phyloP scores from a whole-genome alignment of 129 eudicot genomes.

The Helichrysum umbraculigerum region DNA sequence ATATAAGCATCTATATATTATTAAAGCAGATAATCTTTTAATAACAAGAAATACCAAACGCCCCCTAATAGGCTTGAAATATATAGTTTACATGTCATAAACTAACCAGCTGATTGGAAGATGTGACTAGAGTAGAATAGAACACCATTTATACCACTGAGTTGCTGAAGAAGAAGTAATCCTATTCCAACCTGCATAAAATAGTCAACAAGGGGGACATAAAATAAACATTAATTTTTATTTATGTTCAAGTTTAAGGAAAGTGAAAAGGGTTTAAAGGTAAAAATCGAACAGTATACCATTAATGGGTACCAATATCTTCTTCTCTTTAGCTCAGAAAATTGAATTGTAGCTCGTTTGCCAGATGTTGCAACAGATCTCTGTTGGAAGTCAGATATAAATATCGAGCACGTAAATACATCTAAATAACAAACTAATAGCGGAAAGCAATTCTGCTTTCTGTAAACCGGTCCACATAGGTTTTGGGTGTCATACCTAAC shows the following conservation, averaged over 20 bases:
- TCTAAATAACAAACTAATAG: neutral
- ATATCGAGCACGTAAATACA: neutral
- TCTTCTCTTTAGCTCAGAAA: slow-evolving; percentile 62
- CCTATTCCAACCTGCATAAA: slow-evolving; percentile 75
- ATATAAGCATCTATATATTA: too few relatives aligned
- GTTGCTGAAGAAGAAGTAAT: slow-evolving; percentile 76
- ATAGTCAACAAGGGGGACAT: neutral
- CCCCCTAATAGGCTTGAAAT: neutral
- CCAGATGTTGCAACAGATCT: slow-evolving; percentile 68
- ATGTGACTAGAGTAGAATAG: slow-evolving; percentile 78
- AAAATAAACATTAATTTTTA: neutral
- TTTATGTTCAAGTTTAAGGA: neutral
- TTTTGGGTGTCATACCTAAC: neutral
- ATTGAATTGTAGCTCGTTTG: slow-evolving; percentile 57
- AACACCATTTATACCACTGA: slow-evolving; percentile 84
- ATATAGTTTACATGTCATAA: slow-evolving; percentile 4
- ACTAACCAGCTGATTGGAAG: slow-evolving; percentile 74
- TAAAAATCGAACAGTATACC: slow-evolving; percentile 44
- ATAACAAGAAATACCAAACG: too few relatives aligned
- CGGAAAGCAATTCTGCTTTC: neutral
- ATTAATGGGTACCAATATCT: slow-evolving; percentile 79
- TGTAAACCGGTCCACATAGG: neutral
- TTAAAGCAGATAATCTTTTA: too few relatives aligned
- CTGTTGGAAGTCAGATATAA: slow-evolving; percentile 34
- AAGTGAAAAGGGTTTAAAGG: neutral